phyloP scores from a whole-genome alignment of 2,329 filamentous ascomycete species.

The Gyromitra esculenta region DNA sequence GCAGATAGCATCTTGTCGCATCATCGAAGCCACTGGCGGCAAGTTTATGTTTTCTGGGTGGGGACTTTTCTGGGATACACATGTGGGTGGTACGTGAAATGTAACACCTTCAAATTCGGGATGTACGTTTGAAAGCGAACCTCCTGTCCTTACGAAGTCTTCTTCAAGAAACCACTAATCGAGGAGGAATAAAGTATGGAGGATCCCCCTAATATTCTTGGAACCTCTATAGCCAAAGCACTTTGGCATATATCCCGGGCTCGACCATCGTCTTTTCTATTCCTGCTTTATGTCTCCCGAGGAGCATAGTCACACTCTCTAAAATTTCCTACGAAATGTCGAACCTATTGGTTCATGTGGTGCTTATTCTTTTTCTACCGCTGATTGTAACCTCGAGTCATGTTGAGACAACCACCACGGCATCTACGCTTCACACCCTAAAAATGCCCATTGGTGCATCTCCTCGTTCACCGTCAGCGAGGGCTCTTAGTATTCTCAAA shows the following conservation, averaged over 20 bases:
- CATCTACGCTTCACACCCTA: slow-evolving; percentile 9
- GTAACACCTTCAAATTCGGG: slow-evolving; percentile 10
- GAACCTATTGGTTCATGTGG: slow-evolving; percentile 19
- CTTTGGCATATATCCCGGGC: not conserved
- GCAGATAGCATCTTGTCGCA: not conserved
- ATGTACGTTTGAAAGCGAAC: not conserved
- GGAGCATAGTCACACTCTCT: not conserved
- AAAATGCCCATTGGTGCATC: slow-evolving; percentile 12
- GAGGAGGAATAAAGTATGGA: slow-evolving; percentile 11
- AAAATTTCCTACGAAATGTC: slow-evolving; percentile 24
- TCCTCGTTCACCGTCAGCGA: slow-evolving; percentile 3
- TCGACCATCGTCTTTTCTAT: slow-evolving; percentile 7
- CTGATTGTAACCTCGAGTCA: slow-evolving; percentile 7
- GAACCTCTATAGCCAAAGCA: not conserved
- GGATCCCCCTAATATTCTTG: not conserved
- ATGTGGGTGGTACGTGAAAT: not conserved
- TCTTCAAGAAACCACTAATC: not conserved
- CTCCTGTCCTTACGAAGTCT: not conserved
- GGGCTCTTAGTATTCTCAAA: slow-evolving; percentile 29
- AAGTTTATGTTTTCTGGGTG: not conserved
- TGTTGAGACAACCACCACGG: slow-evolving; percentile 15
- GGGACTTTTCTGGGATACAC: not conserved
- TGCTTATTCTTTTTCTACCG: slow-evolving; percentile 6
- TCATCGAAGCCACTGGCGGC: not conserved
- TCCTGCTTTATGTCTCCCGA: slow-evolving; percentile 3